Base-by-base conservation (phyloP, 2,329 filamentous ascomycete genomes). In the Macrophomina pseudophaseolina region DNA sequence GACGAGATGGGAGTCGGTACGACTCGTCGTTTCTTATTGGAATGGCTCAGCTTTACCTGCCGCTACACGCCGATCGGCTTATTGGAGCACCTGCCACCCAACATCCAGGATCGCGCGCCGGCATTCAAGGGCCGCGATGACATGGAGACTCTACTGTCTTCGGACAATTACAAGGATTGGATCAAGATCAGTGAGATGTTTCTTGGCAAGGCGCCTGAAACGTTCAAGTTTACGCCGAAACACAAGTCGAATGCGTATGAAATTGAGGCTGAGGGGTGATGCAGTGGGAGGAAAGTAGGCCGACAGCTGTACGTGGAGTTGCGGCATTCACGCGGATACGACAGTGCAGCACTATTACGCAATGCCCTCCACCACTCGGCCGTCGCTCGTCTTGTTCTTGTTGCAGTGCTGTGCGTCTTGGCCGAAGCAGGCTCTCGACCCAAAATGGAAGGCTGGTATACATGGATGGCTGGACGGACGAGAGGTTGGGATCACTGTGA, bases 131-230 rank as follows among this genome's bases (percentile, higher is more conserved):
- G 94, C 23, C 85, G 95, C 67, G 90, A 95, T 79, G 95, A 99
- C 64, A 80, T 99, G 75, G 95, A 99, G 85, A 97, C 92, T n/a
- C 81, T 99, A 70, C 85, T 99, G 80, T 90, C 90, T 14, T 97
- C 93, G 80, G 87, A 88, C 70, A 93, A 98, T 80, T 97, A 97
- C 81, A 91, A 90, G 81, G 95, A 99, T 79, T 99, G 95, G 95
- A 93, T 99, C 78, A 98, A 97, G 83, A 96, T 99, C 74, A 96
- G 94, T 78, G 95, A 99, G 78, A 98, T 99, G 93, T 99, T 96
- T 83, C 85, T 99, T 18, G 95, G 95, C 7, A 93, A 93, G 53
- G 91, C 93, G 6, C 92, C 97, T 72, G 89, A 91, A 46, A 90
- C 92, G 73, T 99, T 98, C 85, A 90, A 91, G 71, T 99, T 98